These are phyloP conservation scores for Zygoascus tannicola DNA, from an alignment of 805 yeast species.

Conservation along the genomic window DNA sequence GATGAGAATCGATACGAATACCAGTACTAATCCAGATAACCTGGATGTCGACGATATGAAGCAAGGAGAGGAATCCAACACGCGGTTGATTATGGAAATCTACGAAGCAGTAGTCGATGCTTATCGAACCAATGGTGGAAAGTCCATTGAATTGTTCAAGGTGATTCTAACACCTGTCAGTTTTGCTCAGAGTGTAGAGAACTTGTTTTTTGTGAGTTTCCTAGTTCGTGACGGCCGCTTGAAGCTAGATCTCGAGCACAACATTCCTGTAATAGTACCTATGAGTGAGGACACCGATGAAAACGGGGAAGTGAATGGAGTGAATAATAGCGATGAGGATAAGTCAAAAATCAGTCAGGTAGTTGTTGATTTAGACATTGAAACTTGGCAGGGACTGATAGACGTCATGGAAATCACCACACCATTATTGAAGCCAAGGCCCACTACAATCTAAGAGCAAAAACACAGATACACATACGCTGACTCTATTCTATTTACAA, in stretches of 20 bases:
- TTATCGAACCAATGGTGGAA: constrained; percentile 21
- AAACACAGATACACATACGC: no score
- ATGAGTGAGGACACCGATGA: constrained; percentile 6
- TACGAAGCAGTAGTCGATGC: constrained; percentile 34
- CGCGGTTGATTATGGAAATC: constrained; percentile 46
- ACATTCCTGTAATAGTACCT: constrained; percentile 19
- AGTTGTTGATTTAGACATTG: constrained; percentile 60
- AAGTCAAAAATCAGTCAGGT: constrained; percentile 38
- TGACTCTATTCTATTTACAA: no score
- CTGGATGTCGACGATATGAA: constrained; percentile 45
- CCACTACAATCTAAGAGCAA: neutral
- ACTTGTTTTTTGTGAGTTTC: constrained; percentile 74
- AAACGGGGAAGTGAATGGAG: neutral
- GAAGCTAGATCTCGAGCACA: constrained; percentile 39
- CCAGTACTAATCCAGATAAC: constrained; percentile 30
- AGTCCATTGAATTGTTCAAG: constrained; percentile 47
- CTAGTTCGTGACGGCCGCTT: constrained; percentile 65
- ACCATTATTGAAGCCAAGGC: constrained; percentile 35
- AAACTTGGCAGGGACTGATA: constrained; percentile 54
- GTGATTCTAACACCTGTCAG: constrained; percentile 69
- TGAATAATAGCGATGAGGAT: constrained; percentile 15
- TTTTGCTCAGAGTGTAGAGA: constrained; percentile 73
- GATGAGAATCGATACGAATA: constrained; percentile 6
- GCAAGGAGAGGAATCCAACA: constrained; percentile 45
- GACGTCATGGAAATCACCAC: constrained; percentile 45